Evolutionary conservation across 495 filamentous ascomycete genomes (phyloP).

Genomic region (Penicillium dipodomyicola): DNA sequence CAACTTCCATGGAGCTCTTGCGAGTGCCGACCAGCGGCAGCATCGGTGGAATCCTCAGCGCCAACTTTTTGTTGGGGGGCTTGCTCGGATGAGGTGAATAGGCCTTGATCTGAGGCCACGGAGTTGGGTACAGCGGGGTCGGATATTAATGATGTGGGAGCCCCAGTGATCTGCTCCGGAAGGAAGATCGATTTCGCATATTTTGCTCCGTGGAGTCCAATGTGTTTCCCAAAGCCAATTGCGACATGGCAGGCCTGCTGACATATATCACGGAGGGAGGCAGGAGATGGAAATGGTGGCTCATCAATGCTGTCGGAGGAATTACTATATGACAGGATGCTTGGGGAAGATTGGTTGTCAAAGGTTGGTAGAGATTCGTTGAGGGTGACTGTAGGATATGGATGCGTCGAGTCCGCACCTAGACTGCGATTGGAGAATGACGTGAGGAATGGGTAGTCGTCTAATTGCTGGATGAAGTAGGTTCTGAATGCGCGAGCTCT

Average conservation of each 20-base stretch:
- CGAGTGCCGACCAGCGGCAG: slow-evolving; percentile 29
- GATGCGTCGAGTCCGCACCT: slow-evolving; percentile 9
- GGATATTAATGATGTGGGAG: slow-evolving; percentile 1
- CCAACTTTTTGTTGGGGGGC: slow-evolving; percentile 9
- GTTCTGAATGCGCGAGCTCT: slow-evolving; percentile 38
- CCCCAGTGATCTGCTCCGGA: not conserved
- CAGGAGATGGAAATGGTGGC: slow-evolving; percentile 11
- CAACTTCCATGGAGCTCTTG: slow-evolving; percentile 38
- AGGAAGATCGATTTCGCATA: slow-evolving; percentile 12
- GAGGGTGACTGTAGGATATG: slow-evolving; percentile 15
- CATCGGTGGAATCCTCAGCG: slow-evolving; percentile 27
- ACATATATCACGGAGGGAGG: slow-evolving; percentile 21
- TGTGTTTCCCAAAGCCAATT: slow-evolving; percentile 13
- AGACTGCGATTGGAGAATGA: slow-evolving; percentile 27
- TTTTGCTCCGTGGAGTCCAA: slow-evolving; percentile 7
- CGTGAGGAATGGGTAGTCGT: slow-evolving; percentile 30
- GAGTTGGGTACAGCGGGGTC: not conserved
- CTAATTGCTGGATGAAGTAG: slow-evolving; percentile 33
- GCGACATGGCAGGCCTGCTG: slow-evolving; percentile 38
- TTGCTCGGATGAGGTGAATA: slow-evolving; percentile 5
- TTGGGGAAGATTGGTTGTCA: slow-evolving; percentile 7
- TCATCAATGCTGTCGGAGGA: slow-evolving; percentile 1
- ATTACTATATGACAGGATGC: slow-evolving; percentile 8
- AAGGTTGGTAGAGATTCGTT: slow-evolving; percentile 20
- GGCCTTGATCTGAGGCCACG: not conserved